Conservation (phyloP, 2,329 filamentous ascomycete genomes). For the Talaromyces amestolkiae region DNA sequence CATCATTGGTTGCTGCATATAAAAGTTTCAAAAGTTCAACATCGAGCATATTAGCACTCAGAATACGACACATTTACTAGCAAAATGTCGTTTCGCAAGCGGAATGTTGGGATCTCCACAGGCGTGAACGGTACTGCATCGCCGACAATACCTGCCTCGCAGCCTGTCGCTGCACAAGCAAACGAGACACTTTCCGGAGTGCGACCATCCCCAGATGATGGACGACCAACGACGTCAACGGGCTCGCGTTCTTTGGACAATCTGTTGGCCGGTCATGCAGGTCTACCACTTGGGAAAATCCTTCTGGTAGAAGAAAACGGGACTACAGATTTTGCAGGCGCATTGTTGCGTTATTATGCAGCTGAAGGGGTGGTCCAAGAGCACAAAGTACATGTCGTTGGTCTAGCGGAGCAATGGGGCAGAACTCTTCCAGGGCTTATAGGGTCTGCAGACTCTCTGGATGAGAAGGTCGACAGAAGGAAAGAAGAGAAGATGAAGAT, state of each 20-base stretch:
- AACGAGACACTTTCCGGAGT: conserved; percentile 51
- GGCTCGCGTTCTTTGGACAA: conserved; percentile 82
- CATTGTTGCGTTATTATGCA: conserved; percentile 81
- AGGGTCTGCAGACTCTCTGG: conserved; percentile 47
- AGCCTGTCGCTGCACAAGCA: conserved; percentile 27
- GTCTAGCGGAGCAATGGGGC: conserved; percentile 75
- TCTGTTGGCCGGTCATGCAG: conserved; percentile 80
- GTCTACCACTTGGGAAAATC: conserved; percentile 76
- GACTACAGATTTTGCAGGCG: conserved; percentile 88
- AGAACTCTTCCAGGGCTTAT: conserved; percentile 76
- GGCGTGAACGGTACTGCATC: conserved; percentile 35
- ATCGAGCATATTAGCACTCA: background rate
- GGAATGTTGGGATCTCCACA: conserved; percentile 58
- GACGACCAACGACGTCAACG: conserved; percentile 84
- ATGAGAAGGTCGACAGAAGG: conserved; percentile 42
- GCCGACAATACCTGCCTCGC: conserved; percentile 28
- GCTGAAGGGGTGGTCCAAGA: conserved; percentile 91
- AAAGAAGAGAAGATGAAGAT: conserved; percentile 89
- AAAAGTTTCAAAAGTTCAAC: conserved; percentile 8
- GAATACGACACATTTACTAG: background rate
- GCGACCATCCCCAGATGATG: conserved; percentile 84
- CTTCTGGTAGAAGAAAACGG: conserved; percentile 83
- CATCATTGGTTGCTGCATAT: conserved; percentile 14
- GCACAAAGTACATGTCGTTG: conserved; percentile 82
- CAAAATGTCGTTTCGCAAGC: conserved; percentile 66